Conservation (phyloP, 768 basidiomycete genomes). For the Podaxis sp. region DNA sequence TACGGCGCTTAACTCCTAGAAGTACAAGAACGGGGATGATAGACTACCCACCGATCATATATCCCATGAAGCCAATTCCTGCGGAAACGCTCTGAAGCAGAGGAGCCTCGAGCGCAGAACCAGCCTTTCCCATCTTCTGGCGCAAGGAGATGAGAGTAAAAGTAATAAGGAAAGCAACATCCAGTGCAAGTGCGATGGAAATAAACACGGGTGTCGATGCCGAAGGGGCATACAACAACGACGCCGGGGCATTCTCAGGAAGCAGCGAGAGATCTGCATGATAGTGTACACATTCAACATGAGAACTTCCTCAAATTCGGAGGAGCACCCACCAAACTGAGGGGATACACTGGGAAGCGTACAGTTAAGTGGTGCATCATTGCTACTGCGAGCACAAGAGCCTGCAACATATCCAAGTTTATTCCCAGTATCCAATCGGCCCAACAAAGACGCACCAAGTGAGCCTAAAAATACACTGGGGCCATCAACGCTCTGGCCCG, state of each 20-base stretch:
- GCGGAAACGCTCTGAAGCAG: slow-evolving; percentile 54
- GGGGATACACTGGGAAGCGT: slow-evolving; percentile 52
- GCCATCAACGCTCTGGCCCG: slow-evolving; percentile 47
- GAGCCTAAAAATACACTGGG: slow-evolving; percentile 64
- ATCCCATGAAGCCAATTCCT: slow-evolving; percentile 77
- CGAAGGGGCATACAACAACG: slow-evolving; percentile 56
- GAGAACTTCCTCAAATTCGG: neutral
- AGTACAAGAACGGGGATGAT: neutral
- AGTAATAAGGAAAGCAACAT: slow-evolving; percentile 57
- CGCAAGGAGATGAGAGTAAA: slow-evolving; percentile 67
- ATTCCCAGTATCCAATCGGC: neutral
- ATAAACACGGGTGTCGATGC: slow-evolving; percentile 60
- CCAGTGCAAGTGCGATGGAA: slow-evolving; percentile 52
- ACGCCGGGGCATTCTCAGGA: slow-evolving; percentile 48
- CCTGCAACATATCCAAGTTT: slow-evolving; percentile 34
- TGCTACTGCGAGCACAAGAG: slow-evolving; percentile 56
- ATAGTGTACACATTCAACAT: neutral
- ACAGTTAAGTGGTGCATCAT: slow-evolving; percentile 50
- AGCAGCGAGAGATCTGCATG: slow-evolving; percentile 59
- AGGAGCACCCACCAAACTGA: slow-evolving; percentile 47
- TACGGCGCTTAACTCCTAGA: neutral
- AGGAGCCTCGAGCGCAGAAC: slow-evolving; percentile 50
- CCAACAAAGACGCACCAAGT: slow-evolving; percentile 43
- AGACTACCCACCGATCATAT: slow-evolving; percentile 53
- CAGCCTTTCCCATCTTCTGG: slow-evolving; percentile 51